Conservation (phyloP, 306 rosid species). For the Casuarina equisetifolia region DNA sequence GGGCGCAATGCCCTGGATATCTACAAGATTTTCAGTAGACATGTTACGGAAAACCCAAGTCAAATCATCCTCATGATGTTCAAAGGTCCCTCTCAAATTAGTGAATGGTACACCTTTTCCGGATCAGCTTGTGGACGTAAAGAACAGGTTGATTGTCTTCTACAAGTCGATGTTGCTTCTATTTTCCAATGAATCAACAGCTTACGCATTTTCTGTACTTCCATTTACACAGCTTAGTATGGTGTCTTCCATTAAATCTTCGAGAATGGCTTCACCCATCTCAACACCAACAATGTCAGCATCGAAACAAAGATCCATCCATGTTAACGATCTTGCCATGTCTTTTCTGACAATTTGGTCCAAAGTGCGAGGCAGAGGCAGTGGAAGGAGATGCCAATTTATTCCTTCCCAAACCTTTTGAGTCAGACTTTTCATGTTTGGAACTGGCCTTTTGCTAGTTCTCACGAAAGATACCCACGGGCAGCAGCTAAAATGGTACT, state of each 20-base stretch:
- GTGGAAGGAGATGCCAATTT: conserved; percentile 70
- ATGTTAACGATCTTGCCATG: conserved; percentile 58
- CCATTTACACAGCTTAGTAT: conserved; percentile 47
- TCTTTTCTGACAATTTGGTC: conserved; percentile 86
- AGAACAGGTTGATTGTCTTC: conserved; percentile 18
- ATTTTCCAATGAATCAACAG: conserved; percentile 17
- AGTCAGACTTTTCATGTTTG: conserved; percentile 40
- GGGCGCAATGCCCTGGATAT: conserved; percentile 11
- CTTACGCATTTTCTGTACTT: conserved; percentile 28
- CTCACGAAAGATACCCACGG: conserved; percentile 57
- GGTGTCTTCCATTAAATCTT: conserved; percentile 68
- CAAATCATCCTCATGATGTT: conserved; percentile 28
- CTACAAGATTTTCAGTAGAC: conserved; percentile 33
- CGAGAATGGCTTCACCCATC: conserved; percentile 72
- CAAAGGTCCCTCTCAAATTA: conserved; percentile 7
- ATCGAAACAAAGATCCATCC: conserved; percentile 77
- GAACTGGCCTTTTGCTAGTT: conserved; percentile 45
- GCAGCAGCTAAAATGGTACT: conserved; percentile 47
- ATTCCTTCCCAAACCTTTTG: conserved; percentile 66
- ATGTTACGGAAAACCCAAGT: conserved; percentile 34
- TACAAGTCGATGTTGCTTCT: conserved; percentile 38
- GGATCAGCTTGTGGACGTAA: conserved; percentile 15
- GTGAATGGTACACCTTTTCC: conserved; percentile 8
- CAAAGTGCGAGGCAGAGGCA: conserved; percentile 64
- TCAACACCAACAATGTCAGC: conserved; percentile 66